Evolutionary conservation across 1,139 yeast genomes (phyloP), one percentile per base, ranked within the genome.

Genomic region (Groenewaldozyma auringiensis): DNA sequence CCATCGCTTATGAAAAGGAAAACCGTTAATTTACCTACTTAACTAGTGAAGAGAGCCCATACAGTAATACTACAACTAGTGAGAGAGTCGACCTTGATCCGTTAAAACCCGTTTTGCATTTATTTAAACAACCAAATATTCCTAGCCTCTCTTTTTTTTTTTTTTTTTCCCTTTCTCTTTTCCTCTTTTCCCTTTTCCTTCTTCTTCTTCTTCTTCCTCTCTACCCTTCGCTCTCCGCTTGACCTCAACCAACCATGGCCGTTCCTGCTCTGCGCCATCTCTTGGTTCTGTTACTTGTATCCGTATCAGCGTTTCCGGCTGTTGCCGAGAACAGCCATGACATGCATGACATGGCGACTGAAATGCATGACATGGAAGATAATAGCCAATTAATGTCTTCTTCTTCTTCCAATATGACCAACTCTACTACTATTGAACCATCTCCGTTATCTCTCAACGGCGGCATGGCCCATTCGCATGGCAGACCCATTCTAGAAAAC

Each of bases 401-500:
- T 25, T 25, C 29, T 11, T 25, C 29, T 8, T 25, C 29, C 36
- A 27, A 27, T 13, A 33, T n/a, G 18, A 33, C 36, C 4, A 33
- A 33, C 36, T 14, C 18, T 13, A 11, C 36, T 13, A 13, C 8
- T 8, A 11, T 62, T 56, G 51, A 44, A 2, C 63, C 69, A n/a
- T 58, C 63, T 8, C 69, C 69, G 2, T 58, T 54, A 20, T 50
- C 60, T 4, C 55, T 55, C 54, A 56, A 56, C 29, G 53, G 53
- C n/a, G 47, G 49, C 25, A 27, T 25, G 13, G 57, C 51, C 40
- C 60, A 53, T 40, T 57, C 67, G 47, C 96, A 87, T 58, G 95
- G 96, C 0, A 62, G 76, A 50, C 92, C 95, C 0, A 84, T 88
- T 38, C 69, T 88, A 40, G 70, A 84, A 43, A 54, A 63, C 49